Evolutionary conservation across 257 asterid species (phyloP), one percentile per base, ranked within the genome.

Genomic region (Gentiana dahurica): DNA sequence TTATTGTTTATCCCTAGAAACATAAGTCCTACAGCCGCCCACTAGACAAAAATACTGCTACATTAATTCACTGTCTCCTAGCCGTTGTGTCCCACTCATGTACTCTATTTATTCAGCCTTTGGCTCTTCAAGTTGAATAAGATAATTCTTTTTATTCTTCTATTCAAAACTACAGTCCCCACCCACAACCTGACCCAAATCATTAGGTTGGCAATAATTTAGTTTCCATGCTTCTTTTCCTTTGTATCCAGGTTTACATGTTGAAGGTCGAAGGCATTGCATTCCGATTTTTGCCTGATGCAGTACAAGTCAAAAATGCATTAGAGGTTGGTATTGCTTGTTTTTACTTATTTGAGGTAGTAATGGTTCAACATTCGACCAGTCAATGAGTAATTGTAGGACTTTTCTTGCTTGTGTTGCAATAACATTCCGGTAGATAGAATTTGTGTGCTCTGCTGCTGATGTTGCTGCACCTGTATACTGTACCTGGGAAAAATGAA

Each of bases 241-340:
- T 51, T 32, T 6, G 15, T 51, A 68, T 64, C 75, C 85, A 91
- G 98, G 95, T 91, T 61, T 87, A 91, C 69, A 78, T 85, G 95
- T 73, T 88, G 85, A 91, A 87, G 75, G 97, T 91, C 62, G 98
- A 91, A 78, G 97, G 98, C 73, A 91, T 91, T 53, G 94, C 97
- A 66, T 91, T 87, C 68, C 76, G 97, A 36, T 87, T 91, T 68
- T 65, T 91, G 73, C 98, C 98, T 39, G 97, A 91, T 77, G 95
- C 97, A 12, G 81, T 91, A 61, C 97, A 91, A 63, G 74, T 87
- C 65, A 85, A 83, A 66, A 87, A 91, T 77, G 94, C 98, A 11
- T 50, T 83, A 67, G 95, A 87, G 96, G 98, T 91, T 56, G 68
- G 89, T 70, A 39, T 36, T 32, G 8, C 35, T 38, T 37, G 36